phyloP scores from a whole-genome alignment of 2,329 filamentous ascomycete species.

The Ilyonectria sp. region DNA sequence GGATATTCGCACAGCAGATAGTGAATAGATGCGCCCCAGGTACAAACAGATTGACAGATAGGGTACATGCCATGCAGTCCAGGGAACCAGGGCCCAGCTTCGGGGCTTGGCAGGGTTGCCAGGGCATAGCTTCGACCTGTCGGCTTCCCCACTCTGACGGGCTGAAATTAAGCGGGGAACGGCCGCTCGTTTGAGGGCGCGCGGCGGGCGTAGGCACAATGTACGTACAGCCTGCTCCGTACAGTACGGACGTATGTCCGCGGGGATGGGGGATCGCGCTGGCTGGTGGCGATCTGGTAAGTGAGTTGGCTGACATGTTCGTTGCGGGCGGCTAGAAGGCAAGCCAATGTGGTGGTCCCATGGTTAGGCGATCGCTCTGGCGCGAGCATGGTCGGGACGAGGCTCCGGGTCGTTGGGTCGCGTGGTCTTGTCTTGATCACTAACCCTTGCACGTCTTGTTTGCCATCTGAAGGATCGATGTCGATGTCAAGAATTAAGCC shows the following conservation, averaged over 20 bases:
- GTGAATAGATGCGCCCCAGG: not conserved
- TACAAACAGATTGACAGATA: conserved; percentile 14
- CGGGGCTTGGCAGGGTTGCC: conserved; percentile 12
- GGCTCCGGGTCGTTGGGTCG: conserved; percentile 3
- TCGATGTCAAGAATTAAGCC: conserved; percentile 4
- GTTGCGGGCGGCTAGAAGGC: not conserved
- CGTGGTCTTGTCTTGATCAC: not conserved
- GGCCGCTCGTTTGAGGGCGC: conserved; percentile 50
- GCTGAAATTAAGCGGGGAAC: conserved; percentile 43
- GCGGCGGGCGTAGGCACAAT: conserved; percentile 14
- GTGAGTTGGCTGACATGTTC: not conserved
- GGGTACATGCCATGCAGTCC: conserved; percentile 3
- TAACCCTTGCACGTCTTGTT: not conserved
- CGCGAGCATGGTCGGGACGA: not conserved
- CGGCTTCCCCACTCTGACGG: conserved; percentile 39
- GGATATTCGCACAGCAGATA: not conserved
- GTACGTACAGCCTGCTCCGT: not conserved
- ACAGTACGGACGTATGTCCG: conserved; percentile 1
- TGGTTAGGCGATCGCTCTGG: conserved; percentile 7
- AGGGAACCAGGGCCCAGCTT: conserved; percentile 27
- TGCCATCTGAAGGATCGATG: not conserved
- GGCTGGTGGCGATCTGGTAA: not conserved
- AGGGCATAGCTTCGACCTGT: conserved; percentile 21
- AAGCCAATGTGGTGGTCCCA: conserved; percentile 6
- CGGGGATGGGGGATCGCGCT: not conserved